phyloP scores from a whole-genome alignment of 305 asterid species.

The Fraxinus ornus region DNA sequence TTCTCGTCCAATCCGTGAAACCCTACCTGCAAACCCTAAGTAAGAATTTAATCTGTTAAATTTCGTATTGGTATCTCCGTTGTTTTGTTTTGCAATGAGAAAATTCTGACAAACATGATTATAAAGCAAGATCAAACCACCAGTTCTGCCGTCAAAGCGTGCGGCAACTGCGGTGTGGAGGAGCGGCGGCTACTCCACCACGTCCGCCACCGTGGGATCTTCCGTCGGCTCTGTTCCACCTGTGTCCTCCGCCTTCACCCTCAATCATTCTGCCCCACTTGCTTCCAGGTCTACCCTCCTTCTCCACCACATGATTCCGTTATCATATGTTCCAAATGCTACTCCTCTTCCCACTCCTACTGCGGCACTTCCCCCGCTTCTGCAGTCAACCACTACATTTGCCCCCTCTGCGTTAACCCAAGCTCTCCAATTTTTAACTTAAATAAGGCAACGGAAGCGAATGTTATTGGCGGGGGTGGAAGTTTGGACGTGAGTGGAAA shows the following conservation, averaged over 20 bases:
- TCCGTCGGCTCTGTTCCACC: slow-evolving; percentile 76
- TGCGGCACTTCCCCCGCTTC: slow-evolving; percentile 40
- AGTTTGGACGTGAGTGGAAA: slow-evolving; percentile 7
- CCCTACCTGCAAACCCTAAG: slow-evolving; percentile 15
- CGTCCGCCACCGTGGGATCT: slow-evolving; percentile 58
- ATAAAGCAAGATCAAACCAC: slow-evolving; percentile 32
- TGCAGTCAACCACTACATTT: slow-evolving; percentile 50
- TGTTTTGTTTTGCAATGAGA: background rate
- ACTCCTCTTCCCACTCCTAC: slow-evolving; percentile 63
- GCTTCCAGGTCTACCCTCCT: slow-evolving; percentile 64
- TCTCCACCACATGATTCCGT: slow-evolving; percentile 45
- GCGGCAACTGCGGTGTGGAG: slow-evolving; percentile 62
- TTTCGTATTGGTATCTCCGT: background rate
- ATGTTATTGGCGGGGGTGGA: background rate
- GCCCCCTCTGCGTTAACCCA: slow-evolving; percentile 70
- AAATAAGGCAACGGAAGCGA: slow-evolving; percentile 35
- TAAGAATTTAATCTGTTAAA: background rate
- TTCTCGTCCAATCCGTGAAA: background rate
- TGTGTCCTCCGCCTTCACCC: slow-evolving; percentile 85
- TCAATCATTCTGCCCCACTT: slow-evolving; percentile 77
- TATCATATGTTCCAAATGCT: slow-evolving; percentile 61
- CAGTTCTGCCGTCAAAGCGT: slow-evolving; percentile 26
- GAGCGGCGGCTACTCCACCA: slow-evolving; percentile 70
- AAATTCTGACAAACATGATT: slow-evolving; percentile 24
- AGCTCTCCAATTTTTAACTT: slow-evolving; percentile 40